Percentiles rank a stretch among this genome's conserved stretches.
Conservation (phyloP, 345 rosid genomes). For the Ricinus communis region DNA sequence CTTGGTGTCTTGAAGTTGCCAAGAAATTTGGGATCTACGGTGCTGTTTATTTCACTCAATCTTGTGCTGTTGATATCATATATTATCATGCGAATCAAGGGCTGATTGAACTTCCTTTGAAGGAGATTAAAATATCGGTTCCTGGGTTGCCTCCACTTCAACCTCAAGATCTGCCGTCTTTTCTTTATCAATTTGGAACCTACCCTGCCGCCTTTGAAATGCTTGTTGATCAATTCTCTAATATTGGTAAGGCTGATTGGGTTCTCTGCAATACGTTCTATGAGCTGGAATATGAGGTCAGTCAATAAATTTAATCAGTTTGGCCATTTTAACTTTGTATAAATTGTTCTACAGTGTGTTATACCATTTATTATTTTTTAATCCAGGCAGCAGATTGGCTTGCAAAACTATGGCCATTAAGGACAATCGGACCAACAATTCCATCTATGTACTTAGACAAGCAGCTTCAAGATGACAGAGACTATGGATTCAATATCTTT, state of each 20-base stretch:
- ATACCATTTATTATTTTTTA: too few species aligned
- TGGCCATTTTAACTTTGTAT: too few species aligned
- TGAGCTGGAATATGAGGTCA: slow-evolving; percentile 34
- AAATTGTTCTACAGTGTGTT: too few species aligned
- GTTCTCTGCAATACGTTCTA: slow-evolving; percentile 27
- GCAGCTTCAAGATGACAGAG: slow-evolving; percentile 22
- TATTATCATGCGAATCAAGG: slow-evolving; percentile 33
- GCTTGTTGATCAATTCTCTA: slow-evolving; percentile 29
- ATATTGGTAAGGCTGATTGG: slow-evolving; percentile 30
- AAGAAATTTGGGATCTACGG: slow-evolving; percentile 21
- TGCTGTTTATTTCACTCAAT: slow-evolving; percentile 33
- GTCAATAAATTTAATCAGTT: not conserved
- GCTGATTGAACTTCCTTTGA: slow-evolving; percentile 7
- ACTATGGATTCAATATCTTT: slow-evolving; percentile 29
- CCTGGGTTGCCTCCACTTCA: slow-evolving; percentile 30
- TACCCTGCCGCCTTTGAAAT: slow-evolving; percentile 22
- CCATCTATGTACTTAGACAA: slow-evolving; percentile 40
- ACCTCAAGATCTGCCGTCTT: slow-evolving; percentile 28
- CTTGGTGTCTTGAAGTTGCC: slow-evolving; percentile 32
- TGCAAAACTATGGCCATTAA: slow-evolving; percentile 15
- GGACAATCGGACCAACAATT: slow-evolving; percentile 30
- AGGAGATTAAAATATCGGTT: slow-evolving; percentile 5
- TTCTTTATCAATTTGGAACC: slow-evolving; percentile 14
- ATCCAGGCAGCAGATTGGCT: slow-evolving; percentile 31
- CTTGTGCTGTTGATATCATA: slow-evolving; percentile 33